Evolutionary conservation across 1,139 yeast genomes (phyloP), one percentile per base, ranked within the genome.

Genomic region (Pichia sp.): DNA sequence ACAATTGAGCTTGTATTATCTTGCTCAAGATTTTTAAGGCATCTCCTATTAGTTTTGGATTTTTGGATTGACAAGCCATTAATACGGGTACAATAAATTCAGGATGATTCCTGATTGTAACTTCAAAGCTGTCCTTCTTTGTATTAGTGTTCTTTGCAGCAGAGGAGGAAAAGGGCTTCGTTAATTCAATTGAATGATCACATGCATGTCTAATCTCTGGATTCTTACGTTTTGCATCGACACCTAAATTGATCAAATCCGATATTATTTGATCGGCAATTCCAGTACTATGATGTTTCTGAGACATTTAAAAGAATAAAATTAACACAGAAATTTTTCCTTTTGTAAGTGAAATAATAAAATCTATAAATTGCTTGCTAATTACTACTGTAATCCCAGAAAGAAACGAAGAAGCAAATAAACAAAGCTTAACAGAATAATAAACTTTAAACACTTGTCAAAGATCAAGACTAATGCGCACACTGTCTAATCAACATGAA

Each of bases 201-300:
- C 90, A 72, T 1, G 87, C 82, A 60, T 66, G 72, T 43, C 76
- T 76, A 30, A 89, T 75, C 28, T 84, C 92, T 0, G 78, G 60
- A 56, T 78, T 77, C 52, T 87, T 71, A 45, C 96, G 70, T 60
- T 78, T 82, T 9, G 92, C 73, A 55, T 89, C 96, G 1, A 82
- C 64, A 9, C 80, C 68, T 49, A 90, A 67, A 36, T 67, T 69
- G 22, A 73, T 64, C 50, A 89, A 67, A 55, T 87, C 96, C 0
- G 74, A 53, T 6, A 63, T 60, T 33, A 82, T 63, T 52, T 71
- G 81, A 36, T 68, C 69, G 8, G 76, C 63, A 20, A 70, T 58
- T 25, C 59, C 55, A 61, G 59, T 57, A 9, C 25, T 44, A 3
- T 26, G 16, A 16, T 22, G 41, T 26, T 36, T 30, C 12, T 40